Conservation (phyloP, 192 early-diverging fungal genomes). For the Gamsiella multidivaricata region DNA sequence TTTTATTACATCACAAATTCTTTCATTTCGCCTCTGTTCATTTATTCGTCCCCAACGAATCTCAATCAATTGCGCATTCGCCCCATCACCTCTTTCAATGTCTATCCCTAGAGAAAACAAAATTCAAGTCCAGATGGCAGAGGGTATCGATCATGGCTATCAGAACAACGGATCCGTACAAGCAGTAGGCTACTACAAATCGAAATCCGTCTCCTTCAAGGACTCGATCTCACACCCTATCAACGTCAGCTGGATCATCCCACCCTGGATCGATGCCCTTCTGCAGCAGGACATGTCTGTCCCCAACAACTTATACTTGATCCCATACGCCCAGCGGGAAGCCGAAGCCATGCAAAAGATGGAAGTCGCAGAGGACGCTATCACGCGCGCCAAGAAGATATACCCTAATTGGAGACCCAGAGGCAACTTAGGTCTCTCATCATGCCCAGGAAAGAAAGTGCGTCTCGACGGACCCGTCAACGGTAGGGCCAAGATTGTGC, state of each 20-base stretch:
- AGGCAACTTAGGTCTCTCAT: constrained; percentile 76
- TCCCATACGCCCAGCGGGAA: constrained; percentile 38
- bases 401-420: constrained; percentile 37
- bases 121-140: not conserved
- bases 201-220: constrained; percentile 35
- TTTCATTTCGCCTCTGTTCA: no score
- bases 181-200: constrained; percentile 15
- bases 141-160: not conserved
- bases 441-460: constrained; percentile 86
- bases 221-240: constrained; percentile 53
- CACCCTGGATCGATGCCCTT: constrained; percentile 40
- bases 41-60: no score
- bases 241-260: constrained; percentile 55
- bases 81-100: no score
- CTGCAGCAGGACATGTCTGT: constrained; percentile 38
- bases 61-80: no score
- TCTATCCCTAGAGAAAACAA: constrained; percentile 11
- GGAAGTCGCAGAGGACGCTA: constrained; percentile 13
- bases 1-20: no score
- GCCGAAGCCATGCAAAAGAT: constrained; percentile 19
- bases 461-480: constrained; percentile 74
- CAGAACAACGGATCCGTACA: not conserved
- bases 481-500: constrained; percentile 76
- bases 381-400: constrained; percentile 17
- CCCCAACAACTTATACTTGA: constrained; percentile 15